These are phyloP conservation scores for Phytophthora cryptogea DNA, from an alignment of 352 stramenopile genomes.

Conservation along the genomic window DNA sequence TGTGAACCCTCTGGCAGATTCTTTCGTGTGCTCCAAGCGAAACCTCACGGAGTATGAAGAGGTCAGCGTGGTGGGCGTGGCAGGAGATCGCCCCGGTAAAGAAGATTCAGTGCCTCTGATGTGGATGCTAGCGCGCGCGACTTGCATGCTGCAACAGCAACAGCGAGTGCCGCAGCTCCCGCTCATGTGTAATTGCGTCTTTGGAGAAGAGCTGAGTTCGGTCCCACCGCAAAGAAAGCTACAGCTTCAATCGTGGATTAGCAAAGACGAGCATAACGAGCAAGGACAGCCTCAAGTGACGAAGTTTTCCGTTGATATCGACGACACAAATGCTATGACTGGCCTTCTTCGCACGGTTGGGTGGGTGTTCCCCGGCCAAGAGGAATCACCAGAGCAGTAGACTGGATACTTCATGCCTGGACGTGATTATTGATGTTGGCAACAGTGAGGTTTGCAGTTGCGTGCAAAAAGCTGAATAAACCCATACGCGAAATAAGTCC, in stretches of 20 bases:
- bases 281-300: conserved; percentile 13
- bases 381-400: conserved; percentile 7
- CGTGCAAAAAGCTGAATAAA: too few species aligned
- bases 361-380: conserved; percentile 36
- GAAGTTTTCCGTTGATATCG: conserved; percentile 33
- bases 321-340: conserved; percentile 26
- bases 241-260: conserved; percentile 38
- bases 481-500: too few species aligned
- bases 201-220: conserved; percentile 37
- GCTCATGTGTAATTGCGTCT: conserved; percentile 57
- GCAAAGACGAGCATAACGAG: conserved; percentile 12
- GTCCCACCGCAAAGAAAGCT: conserved; percentile 43
- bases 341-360: conserved; percentile 59
- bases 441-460: too few species aligned
- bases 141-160: conserved; percentile 49
- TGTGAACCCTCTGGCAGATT: conserved; percentile 16
- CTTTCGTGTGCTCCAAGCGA: conserved; percentile 48
- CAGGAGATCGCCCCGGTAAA: conserved; percentile 24
- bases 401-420: not conserved
- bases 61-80: conserved; percentile 54
- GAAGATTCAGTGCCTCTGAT: conserved; percentile 45
- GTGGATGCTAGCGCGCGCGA: conserved; percentile 60
- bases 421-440: too few species aligned
- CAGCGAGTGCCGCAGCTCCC: conserved; percentile 53
- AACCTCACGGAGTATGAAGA: conserved; percentile 61